Evolutionary conservation across 2,329 filamentous ascomycete species (phyloP), one percentile per base, ranked within the genome.

Genomic region (Emericellopsis cladophorae): DNA sequence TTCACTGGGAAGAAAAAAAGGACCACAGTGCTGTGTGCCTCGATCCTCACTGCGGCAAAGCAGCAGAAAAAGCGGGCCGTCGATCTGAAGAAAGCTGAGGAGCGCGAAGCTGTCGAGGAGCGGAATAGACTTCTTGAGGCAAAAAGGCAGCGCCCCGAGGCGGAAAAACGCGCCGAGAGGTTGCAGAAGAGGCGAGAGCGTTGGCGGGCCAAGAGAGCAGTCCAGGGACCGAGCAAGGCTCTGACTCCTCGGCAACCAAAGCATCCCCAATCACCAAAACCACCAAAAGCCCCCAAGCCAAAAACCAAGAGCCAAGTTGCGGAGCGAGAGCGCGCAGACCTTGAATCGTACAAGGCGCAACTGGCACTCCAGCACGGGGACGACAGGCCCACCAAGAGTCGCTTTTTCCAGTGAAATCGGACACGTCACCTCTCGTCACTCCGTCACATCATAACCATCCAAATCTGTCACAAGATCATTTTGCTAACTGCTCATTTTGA

Each of bases 401-500:
- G 26, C 26, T 29, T 29, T 29, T 29, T 29, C 26, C 26, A 29
- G 26, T 29, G 26, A 29, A 29, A 29, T 29, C 26, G 26, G 26
- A 29, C 26, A 7, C 8, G 4, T 36, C 32, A 11, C n/a, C 21
- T 7, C n/a, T 33, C 18, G 18, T 21, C 31, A 24, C 39, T 18
- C 16, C 32, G 1, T 16, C 31, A 24, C 39, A 40, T 31, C 31
- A 24, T 11, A 8, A 21, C 12, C 32, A 36, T 15, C 18, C 16
- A 4, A 7, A 16, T 16, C 24, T 32, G 4, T 24, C 18, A 11
- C 12, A 35, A 23, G 23, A 14, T 15, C n/a, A 23, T 23, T 40
- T 23, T 40, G 40, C 42, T 46, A 40, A 44, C 44, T 35, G 10
- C 10, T 39, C 33, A 10, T 15, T 31, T 23, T 36, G 7, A 71